These are phyloP conservation scores for Malassezia dermatis DNA, from an alignment of 1,284 basidiomycete species.

Conservation along the genomic window DNA sequence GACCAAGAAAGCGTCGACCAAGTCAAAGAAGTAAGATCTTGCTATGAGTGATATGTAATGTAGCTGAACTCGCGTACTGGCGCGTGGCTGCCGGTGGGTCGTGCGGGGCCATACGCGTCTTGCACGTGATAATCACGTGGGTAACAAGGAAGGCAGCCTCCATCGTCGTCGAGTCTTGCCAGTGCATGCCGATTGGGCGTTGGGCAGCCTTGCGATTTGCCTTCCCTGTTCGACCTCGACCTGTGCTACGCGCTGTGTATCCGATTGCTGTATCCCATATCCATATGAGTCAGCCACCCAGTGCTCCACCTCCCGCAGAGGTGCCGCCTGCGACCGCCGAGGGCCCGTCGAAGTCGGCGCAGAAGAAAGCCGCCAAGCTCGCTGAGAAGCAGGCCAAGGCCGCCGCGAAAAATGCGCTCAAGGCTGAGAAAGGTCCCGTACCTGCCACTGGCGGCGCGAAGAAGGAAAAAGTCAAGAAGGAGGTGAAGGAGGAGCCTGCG, in stretches of 20 bases:
- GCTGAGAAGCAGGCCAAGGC: conserved; percentile 40
- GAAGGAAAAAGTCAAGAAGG: conserved; percentile 46
- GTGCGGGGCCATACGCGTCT: neutral
- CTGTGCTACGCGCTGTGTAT: neutral
- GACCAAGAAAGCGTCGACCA: neutral
- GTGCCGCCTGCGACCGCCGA: conserved; percentile 1
- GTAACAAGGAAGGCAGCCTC: too few species aligned
- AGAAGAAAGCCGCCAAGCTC: conserved; percentile 39
- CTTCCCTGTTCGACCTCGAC: neutral
- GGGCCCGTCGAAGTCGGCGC: conserved; percentile 27
- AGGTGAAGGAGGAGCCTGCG: conserved; percentile 37
- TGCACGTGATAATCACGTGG: neutral
- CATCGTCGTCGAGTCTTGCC: neutral
- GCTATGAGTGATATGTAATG: neutral
- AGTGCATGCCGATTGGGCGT: conserved; percentile 15
- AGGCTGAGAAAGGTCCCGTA: conserved; percentile 27
- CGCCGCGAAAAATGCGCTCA: conserved; percentile 38
- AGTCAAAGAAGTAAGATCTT: neutral
- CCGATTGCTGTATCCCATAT: neutral
- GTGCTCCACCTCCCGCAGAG: neutral
- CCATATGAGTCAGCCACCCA: conserved; percentile 9
- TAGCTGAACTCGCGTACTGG: neutral
- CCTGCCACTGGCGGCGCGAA: conserved; percentile 26
- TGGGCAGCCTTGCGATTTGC: conserved; percentile 2
- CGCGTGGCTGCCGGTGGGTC: neutral